Evolutionary conservation across 1,139 yeast species (phyloP).

Genomic region (Kodamaea ohmeri): DNA sequence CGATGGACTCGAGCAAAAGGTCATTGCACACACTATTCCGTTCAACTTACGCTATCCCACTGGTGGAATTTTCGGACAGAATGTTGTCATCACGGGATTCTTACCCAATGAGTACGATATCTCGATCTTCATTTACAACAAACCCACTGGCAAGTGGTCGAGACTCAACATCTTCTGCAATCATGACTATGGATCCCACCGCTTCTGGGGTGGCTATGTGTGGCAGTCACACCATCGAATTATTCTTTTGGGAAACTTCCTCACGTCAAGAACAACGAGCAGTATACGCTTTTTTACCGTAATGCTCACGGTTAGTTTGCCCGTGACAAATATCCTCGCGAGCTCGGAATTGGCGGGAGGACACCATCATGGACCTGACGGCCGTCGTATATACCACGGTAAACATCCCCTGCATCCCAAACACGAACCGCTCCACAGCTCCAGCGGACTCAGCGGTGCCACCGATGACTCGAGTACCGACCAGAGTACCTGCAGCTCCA

Average conservation of each 20-base stretch:
- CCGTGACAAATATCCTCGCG: conserved; percentile 59
- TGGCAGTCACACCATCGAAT: conserved; percentile 79
- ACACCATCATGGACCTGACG: conserved; percentile 21
- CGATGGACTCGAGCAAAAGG: not conserved
- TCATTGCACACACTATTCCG: conserved; percentile 27
- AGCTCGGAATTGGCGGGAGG: conserved; percentile 40
- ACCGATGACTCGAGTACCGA: conserved; percentile 16
- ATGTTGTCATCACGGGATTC: conserved; percentile 59
- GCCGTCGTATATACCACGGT: conserved; percentile 20
- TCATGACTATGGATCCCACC: conserved; percentile 54
- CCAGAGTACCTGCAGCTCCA: conserved; percentile 17
- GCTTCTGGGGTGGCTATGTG: conserved; percentile 65
- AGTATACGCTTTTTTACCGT: conserved; percentile 58
- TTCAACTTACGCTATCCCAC: conserved; percentile 51
- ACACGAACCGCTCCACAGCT: conserved; percentile 6
- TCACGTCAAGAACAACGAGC: conserved; percentile 48
- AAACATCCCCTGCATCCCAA: conserved; percentile 1
- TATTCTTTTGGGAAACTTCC: conserved; percentile 50
- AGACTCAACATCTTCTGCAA: conserved; percentile 55
- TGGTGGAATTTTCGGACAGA: conserved; percentile 64
- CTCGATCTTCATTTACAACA: conserved; percentile 57
- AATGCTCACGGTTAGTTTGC: conserved; percentile 59
- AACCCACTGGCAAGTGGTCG: conserved; percentile 64
- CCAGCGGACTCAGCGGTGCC: conserved; percentile 8
- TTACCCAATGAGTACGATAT: conserved; percentile 52